Base-by-base conservation (phyloP, 2,329 filamentous ascomycete genomes). In the Blastomyces silverae region DNA sequence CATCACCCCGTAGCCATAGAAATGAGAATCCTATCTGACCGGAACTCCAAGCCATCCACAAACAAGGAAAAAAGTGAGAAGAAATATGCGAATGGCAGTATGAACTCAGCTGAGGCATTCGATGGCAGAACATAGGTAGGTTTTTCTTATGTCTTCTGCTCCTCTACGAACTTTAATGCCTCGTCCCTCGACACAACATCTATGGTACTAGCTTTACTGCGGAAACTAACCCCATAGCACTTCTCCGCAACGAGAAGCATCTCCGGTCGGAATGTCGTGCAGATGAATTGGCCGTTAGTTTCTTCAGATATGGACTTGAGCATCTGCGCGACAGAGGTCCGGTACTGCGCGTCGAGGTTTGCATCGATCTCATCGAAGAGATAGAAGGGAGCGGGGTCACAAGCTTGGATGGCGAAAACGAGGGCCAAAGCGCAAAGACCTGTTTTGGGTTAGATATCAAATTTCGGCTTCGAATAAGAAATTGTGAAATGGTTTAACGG, bases 291-390 rank as follows among this genome's bases (percentile, higher is more conserved):
- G 0, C 87, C 87, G 46, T 80, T 84, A 62, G 73, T 80, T 57
- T 73, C 76, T 67, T 78, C 77, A 17, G 88, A 91, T 68, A 91
- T 92, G 64, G 87, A 88, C 73, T 93, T 83, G 28, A 99, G 83
- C 80, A 97, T 90, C 64, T 90, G 85, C 2, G 94, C 94, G 13
- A 99, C 94, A 0, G 94, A 93, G 0, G 94, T 97, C 67, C 94
- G 89, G 80, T 99, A 99, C 78, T 99, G 94, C 0, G 94, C 92
- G 76, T 99, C 94, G 31, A 99, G 85, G 75, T 99, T 99, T 76
- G 94, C 94, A 74, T 99, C 94, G 68, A 99, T 96, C 78, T 99
- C 94, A 76, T 99, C 94, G 71, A 99, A 99, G 72, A 99, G 92
- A 76, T 99, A 97, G 83, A 99, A 97, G 0, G 94, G 94, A 56